phyloP scores from a whole-genome alignment of 306 rosid species.

The Cucurbita ficifolia region DNA sequence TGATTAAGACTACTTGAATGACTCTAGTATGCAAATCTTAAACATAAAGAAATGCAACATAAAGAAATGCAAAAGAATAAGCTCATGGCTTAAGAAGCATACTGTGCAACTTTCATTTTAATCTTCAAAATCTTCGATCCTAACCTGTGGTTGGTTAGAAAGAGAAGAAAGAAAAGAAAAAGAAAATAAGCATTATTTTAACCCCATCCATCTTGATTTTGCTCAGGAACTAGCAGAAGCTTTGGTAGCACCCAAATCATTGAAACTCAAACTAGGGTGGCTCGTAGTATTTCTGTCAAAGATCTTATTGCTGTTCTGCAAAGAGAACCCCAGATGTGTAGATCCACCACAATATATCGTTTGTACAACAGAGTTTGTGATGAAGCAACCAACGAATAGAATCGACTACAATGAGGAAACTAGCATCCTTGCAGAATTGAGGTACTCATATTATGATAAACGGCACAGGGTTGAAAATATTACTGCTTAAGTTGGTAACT shows the following conservation, averaged over 20 bases:
- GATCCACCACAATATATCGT: constrained; percentile 49
- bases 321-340: constrained; percentile 89
- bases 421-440: neutral
- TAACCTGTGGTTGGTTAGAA: no score
- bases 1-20: no score
- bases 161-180: neutral
- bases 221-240: constrained; percentile 39
- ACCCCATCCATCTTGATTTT: neutral
- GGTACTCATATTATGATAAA: neutral
- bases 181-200: neutral
- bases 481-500: neutral
- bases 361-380: constrained; percentile 46
- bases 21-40: no score
- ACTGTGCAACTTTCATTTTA: no score
- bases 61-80: no score
- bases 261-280: constrained; percentile 33
- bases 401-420: neutral
- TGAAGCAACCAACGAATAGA: constrained; percentile 25
- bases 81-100: no score
- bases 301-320: constrained; percentile 80
- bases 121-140: no score
- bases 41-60: no score
- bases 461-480: neutral
- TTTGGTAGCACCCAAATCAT: constrained; percentile 42
- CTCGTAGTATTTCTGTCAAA: constrained; percentile 51